These are phyloP conservation scores for Brasenia schreberi DNA, from an alignment of 164 flowering plant genomes.

Conservation along the genomic window DNA sequence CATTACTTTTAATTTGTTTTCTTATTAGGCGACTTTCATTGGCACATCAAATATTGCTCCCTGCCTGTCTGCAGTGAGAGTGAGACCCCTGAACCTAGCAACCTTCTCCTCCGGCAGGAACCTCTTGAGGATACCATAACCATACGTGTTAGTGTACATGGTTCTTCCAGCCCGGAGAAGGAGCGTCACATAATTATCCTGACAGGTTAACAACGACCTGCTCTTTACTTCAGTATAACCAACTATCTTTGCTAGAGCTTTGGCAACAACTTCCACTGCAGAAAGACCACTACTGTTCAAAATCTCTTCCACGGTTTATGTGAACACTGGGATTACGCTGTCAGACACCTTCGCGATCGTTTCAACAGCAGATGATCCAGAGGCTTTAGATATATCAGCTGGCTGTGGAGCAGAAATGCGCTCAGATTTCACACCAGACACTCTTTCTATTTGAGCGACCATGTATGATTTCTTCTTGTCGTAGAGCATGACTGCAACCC, in stretches of 20 bases:
- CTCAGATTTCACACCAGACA: constrained; percentile 87
- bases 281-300: constrained; percentile 9
- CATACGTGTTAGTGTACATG: constrained; percentile 62
- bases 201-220: background rate
- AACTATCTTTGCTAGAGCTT: background rate
- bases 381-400: constrained; percentile 72
- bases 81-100: constrained; percentile 50
- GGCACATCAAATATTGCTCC: constrained; percentile 93
- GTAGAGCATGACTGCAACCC: constrained; percentile 85
- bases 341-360: constrained; percentile 51
- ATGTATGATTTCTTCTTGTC: constrained; percentile 59
- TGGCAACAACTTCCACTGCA: background rate
- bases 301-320: constrained; percentile 68
- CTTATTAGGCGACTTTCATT: constrained; percentile 37
- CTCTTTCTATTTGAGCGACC: constrained; percentile 63
- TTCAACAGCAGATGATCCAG: constrained; percentile 66
- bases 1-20: no score
- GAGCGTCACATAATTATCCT: constrained; percentile 3
- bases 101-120: constrained; percentile 87
- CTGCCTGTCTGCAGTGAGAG: constrained; percentile 72
- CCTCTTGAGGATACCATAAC: constrained; percentile 58
- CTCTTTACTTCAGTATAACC: background rate
- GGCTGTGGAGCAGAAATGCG: constrained; percentile 76
- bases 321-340: constrained; percentile 81
- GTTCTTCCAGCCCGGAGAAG: constrained; percentile 71